Percentiles rank a stretch among this genome's conserved stretches.
These are phyloP conservation scores for Angomonas ambiguus DNA, from an alignment of 208 protist species.

Conservation along the genomic window DNA sequence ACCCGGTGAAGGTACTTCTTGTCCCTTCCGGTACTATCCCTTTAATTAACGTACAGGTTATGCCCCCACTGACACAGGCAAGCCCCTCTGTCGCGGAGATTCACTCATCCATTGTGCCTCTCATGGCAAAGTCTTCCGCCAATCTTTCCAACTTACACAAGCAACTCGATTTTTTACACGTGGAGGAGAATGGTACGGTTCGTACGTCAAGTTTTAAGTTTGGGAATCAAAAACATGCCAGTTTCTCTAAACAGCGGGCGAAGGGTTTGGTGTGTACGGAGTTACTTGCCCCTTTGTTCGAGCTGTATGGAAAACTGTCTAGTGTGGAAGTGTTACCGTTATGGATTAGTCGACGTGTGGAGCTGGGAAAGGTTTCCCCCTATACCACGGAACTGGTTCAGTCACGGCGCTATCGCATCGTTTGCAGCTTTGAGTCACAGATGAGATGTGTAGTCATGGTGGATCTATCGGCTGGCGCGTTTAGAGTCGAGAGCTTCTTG, in stretches of 20 bases:
- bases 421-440: constrained; percentile 38
- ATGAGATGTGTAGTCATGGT: constrained; percentile 62
- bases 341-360: constrained; percentile 46
- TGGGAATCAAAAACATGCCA: constrained; percentile 54
- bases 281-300: constrained; percentile 52
- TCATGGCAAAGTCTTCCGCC: constrained; percentile 14
- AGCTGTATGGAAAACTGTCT: constrained; percentile 40
- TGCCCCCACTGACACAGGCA: constrained; percentile 20
- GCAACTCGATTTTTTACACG: constrained; percentile 62
- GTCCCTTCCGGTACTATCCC: constrained; percentile 47
- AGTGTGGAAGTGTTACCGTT: constrained; percentile 46
- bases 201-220: constrained; percentile 60
- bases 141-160: constrained; percentile 34
- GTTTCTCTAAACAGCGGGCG: constrained; percentile 51
- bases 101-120: constrained; percentile 45
- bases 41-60: constrained; percentile 18
- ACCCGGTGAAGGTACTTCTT: background rate
- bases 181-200: constrained; percentile 68
- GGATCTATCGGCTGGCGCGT: constrained; percentile 37
- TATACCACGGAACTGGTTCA: constrained; percentile 34
- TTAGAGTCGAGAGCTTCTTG: constrained; percentile 65
- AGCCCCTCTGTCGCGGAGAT: constrained; percentile 11
- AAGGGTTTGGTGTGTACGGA: constrained; percentile 26
- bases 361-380: constrained; percentile 48
- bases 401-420: constrained; percentile 57